These are phyloP conservation scores for Gomphus bonarii DNA, from an alignment of 1,284 basidiomycete species.

Conservation along the genomic window DNA sequence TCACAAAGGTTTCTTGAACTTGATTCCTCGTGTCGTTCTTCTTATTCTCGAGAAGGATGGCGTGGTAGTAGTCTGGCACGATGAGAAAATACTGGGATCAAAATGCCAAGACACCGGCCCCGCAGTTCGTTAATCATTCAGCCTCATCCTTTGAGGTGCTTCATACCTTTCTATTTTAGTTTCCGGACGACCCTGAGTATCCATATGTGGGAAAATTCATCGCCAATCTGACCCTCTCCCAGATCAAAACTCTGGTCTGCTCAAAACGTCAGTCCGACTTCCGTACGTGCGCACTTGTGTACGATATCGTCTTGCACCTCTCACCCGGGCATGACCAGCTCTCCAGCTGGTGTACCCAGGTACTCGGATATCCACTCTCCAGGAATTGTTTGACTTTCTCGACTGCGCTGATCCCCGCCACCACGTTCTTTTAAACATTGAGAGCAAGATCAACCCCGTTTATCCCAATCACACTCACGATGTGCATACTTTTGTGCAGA, in stretches of 20 bases:
- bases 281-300: conserved; percentile 32
- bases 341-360: conserved; percentile 55
- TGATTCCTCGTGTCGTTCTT: background rate
- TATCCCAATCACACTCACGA: conserved; percentile 44
- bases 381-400: conserved; percentile 67
- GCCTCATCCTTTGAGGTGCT: background rate
- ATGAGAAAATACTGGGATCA: conserved; percentile 47
- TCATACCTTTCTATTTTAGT: conserved; percentile 25
- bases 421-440: conserved; percentile 63
- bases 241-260: conserved; percentile 69
- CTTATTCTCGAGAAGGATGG: conserved; percentile 42
- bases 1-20: conserved; percentile 42
- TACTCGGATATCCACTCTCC: conserved; percentile 59
- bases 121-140: conserved; percentile 31
- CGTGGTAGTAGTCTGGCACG: conserved; percentile 70
- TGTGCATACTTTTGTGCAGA: conserved; percentile 56
- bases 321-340: conserved; percentile 27
- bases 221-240: conserved; percentile 66
- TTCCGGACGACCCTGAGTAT: conserved; percentile 43
- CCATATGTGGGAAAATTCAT: conserved; percentile 66
- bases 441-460: conserved; percentile 64
- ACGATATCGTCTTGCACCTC: background rate
- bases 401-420: conserved; percentile 56
- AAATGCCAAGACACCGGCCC: conserved; percentile 64
- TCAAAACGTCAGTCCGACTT: conserved; percentile 52